Evolutionary conservation across 2,329 filamentous ascomycete species (phyloP).

Genomic region (Sporothrix dimorphospora): DNA sequence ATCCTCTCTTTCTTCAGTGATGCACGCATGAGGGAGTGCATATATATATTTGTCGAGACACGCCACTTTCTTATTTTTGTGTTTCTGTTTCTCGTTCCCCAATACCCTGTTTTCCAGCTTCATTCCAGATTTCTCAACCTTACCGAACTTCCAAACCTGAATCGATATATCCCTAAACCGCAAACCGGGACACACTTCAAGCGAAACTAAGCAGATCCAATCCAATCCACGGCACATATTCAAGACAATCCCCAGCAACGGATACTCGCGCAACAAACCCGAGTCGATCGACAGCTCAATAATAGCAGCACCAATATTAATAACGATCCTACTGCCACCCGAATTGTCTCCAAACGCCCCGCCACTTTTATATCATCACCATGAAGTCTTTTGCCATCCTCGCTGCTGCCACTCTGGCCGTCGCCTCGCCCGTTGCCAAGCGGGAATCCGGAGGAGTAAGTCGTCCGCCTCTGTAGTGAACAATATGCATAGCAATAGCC

Average conservation of each 20-base stretch:
- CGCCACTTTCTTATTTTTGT: slow-evolving; percentile 1
- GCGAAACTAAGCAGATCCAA: background rate
- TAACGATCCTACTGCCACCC: background rate
- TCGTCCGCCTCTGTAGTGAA: slow-evolving; percentile 28
- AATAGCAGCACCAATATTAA: background rate
- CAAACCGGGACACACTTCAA: background rate
- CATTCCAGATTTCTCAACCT: background rate
- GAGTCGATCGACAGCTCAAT: background rate
- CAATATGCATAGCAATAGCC: background rate
- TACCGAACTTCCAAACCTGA: background rate
- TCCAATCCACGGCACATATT: background rate
- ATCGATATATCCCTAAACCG: background rate
- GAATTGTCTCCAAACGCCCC: background rate
- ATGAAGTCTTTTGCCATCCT: slow-evolving; percentile 32
- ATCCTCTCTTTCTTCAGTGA: background rate
- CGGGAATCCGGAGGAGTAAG: slow-evolving; percentile 53
- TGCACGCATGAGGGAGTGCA: background rate
- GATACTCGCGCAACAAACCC: background rate
- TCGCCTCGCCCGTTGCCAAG: slow-evolving; percentile 42
- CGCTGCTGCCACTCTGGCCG: slow-evolving; percentile 25
- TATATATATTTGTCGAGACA: slow-evolving; percentile 16
- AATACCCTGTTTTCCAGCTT: background rate
- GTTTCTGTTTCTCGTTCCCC: background rate
- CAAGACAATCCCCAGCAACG: background rate
- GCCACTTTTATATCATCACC: background rate